Evolutionary conservation across 768 basidiomycete species (phyloP).

Genomic region (Suillus americanus): DNA sequence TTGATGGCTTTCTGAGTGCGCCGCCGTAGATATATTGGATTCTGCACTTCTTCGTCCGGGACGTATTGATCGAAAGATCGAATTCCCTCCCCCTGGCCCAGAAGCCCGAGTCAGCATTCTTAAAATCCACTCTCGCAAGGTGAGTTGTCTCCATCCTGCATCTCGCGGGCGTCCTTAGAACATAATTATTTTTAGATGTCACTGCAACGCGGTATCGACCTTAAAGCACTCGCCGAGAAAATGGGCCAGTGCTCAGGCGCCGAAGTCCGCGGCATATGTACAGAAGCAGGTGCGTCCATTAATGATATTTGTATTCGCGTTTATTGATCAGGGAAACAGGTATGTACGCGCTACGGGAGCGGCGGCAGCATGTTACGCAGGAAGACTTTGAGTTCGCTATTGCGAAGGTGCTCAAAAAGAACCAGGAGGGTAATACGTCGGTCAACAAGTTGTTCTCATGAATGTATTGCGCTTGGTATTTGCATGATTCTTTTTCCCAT

Average conservation of each 20-base stretch:
- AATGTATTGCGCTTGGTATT: constrained; percentile 19
- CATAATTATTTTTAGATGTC: constrained; percentile 68
- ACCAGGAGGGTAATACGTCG: constrained; percentile 91
- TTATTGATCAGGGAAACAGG: constrained; percentile 40
- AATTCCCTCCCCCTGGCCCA: constrained; percentile 97
- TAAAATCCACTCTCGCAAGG: constrained; percentile 95
- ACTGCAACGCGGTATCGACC: constrained; percentile 93
- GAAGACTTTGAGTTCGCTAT: constrained; percentile 99
- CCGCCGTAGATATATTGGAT: constrained; percentile 80
- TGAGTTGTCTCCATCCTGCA: constrained; percentile 22
- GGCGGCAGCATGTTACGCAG: constrained; percentile 95
- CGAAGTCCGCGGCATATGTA: constrained; percentile 96
- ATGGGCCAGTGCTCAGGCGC: constrained; percentile 99
- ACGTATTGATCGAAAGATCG: constrained; percentile 96
- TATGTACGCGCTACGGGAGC: constrained; percentile 96
- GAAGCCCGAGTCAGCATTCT: constrained; percentile 97
- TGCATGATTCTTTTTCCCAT: background rate
- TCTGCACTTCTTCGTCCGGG: constrained; percentile 91
- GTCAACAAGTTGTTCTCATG: constrained; percentile 93
- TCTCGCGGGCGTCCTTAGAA: background rate
- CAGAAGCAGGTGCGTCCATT: constrained; percentile 76
- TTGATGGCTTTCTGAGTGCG: background rate
- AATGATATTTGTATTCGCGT: background rate
- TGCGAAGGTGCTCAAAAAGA: constrained; percentile 96
- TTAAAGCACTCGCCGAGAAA: constrained; percentile 95